Evolutionary conservation across 148 eudicot species (phyloP).

Genomic region (Vaccinium vitisidaea): DNA sequence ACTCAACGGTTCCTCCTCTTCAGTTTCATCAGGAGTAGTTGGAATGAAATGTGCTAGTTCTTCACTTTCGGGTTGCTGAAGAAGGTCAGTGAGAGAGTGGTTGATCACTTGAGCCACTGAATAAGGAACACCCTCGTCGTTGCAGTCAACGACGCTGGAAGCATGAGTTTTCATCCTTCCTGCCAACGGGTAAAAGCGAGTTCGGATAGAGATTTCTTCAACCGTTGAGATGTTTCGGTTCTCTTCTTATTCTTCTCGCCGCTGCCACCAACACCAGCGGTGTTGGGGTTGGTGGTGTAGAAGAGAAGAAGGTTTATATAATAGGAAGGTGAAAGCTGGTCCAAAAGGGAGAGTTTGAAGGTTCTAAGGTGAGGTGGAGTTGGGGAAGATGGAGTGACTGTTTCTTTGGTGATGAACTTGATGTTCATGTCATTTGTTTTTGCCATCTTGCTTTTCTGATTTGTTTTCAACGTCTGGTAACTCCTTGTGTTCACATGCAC

Average conservation of each 20-base stretch:
- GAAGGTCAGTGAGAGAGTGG: neutral
- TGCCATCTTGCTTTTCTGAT: neutral
- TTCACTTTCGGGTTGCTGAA: conserved; percentile 11
- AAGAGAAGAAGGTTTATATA: neutral
- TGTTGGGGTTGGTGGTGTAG: neutral
- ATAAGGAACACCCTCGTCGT: conserved; percentile 23
- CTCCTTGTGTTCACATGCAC: too few relatives aligned
- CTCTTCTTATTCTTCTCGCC: too few relatives aligned
- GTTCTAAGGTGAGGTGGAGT: neutral
- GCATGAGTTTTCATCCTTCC: conserved; percentile 5
- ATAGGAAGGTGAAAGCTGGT: neutral
- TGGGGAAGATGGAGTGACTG: neutral
- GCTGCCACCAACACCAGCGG: too few relatives aligned
- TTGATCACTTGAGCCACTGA: conserved; percentile 16
- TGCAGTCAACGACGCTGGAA: conserved; percentile 17
- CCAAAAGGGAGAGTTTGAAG: neutral
- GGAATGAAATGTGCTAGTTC: conserved; percentile 6
- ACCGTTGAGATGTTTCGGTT: neutral
- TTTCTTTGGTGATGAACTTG: neutral
- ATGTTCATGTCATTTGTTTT: neutral
- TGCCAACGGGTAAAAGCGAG: conserved; percentile 8
- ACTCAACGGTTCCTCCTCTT: neutral
- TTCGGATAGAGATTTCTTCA: conserved; percentile 14
- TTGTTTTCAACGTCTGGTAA: too few relatives aligned
- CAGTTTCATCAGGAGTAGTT: neutral